phyloP scores from a whole-genome alignment of 2,329 filamentous ascomycete species.

The Diaporthe sp. region DNA sequence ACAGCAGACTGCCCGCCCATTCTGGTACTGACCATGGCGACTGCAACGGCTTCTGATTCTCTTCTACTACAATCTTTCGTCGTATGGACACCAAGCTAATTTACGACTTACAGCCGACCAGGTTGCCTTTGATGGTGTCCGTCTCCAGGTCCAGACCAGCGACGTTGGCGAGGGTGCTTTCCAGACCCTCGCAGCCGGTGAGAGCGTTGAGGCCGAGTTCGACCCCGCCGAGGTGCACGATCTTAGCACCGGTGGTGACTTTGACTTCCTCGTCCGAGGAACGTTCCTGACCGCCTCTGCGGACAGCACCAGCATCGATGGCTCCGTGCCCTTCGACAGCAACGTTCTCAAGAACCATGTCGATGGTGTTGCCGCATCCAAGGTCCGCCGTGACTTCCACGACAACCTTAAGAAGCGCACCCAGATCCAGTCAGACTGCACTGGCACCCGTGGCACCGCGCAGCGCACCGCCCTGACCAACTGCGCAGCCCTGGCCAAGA shows the following conservation, averaged over 20 bases:
- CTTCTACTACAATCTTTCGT: not conserved
- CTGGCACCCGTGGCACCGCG: slow-evolving; percentile 58
- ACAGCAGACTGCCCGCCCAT: not conserved
- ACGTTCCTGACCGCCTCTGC: slow-evolving; percentile 67
- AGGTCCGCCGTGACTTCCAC: slow-evolving; percentile 61
- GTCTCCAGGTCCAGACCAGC: slow-evolving; percentile 61
- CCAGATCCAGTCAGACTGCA: slow-evolving; percentile 67
- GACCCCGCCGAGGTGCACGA: slow-evolving; percentile 70
- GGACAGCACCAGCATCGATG: slow-evolving; percentile 66
- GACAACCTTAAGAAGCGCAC: slow-evolving; percentile 61
- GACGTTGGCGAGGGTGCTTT: slow-evolving; percentile 64
- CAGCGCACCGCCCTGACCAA: slow-evolving; percentile 66
- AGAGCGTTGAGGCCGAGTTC: slow-evolving; percentile 66
- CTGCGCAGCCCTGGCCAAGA: slow-evolving; percentile 65
- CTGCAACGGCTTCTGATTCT: not conserved
- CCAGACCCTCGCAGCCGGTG: slow-evolving; percentile 60
- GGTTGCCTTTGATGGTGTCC: slow-evolving; percentile 67
- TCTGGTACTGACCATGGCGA: no score
- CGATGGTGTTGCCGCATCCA: slow-evolving; percentile 67
- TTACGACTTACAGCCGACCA: slow-evolving; percentile 50
- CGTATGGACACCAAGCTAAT: not conserved
- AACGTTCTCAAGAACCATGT: slow-evolving; percentile 71
- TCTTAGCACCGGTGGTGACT: slow-evolving; percentile 64
- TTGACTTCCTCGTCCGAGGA: slow-evolving; percentile 69
- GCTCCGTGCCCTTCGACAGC: slow-evolving; percentile 68